Base-by-base conservation (phyloP, 805 yeast genomes). In the Metschnikowia drakensbergensis region DNA sequence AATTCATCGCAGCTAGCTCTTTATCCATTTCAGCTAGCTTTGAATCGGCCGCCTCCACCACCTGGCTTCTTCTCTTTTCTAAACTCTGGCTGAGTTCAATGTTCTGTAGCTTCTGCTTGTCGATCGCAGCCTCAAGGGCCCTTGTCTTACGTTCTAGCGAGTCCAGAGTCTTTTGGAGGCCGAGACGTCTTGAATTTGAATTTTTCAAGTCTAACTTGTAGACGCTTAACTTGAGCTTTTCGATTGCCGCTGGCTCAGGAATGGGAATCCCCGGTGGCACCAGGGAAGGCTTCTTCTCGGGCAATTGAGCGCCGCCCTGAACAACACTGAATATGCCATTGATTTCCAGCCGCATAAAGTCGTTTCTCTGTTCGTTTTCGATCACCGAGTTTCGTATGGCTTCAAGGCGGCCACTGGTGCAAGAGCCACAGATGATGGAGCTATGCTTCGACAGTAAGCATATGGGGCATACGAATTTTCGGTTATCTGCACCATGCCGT, bases 221-320 rank as follows among this genome's bases (percentile, higher is more conserved):
- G 37, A 72, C 57, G 42, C 68, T 72, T 4, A 65, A 48, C 2
- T 69, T 58, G 7, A 72, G 50, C 11, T 55, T 46, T 17, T 62
- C 58, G 3, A 68, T 57, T 2, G 55, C 46, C 3, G 30, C 37
- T 6, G 25, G n/a, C 2, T 46, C 41, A 10, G 54, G 53, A 8
- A 27, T 40, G 9, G 47, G 51, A 6, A 42, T 33, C 2, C 37
- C 27, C 11, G 29, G 9, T 8, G 6, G 36, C 37, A 8, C 37
- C 23, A 11, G 23, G 7, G 17, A 6, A 3, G 4, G 6, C 7
- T 17, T n/a, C 10, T 10, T 3, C 26, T 37, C 29, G 23, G 39
- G n/a, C n/a, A 37, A 26, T 11, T 10, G 34, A 6, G 42, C 11
- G 7, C 17, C 42, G 4, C 26, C 13, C 13, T 32, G 17, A 32